Conservation (phyloP, 1,284 basidiomycete species). For the Cerioporus squamosus region DNA sequence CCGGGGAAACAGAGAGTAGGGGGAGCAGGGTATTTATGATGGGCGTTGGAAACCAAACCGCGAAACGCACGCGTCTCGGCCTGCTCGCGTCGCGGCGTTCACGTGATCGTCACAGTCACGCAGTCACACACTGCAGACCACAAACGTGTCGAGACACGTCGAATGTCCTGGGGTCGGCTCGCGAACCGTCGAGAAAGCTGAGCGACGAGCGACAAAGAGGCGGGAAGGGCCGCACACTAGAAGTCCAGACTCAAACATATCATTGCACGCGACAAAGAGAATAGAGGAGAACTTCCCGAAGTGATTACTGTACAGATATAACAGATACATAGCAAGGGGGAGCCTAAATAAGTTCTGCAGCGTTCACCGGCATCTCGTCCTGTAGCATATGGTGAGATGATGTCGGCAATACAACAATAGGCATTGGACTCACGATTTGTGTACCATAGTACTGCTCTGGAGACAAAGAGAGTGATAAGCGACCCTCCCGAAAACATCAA, state of each 20-base stretch:
- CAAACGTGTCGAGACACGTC: not conserved
- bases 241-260: slow-evolving; percentile 13
- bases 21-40: slow-evolving; percentile 16
- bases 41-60: slow-evolving; percentile 24
- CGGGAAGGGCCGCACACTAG: not conserved
- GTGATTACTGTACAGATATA: slow-evolving; percentile 40
- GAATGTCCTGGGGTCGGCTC: not conserved
- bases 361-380: slow-evolving; percentile 96
- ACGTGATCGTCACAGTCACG: slow-evolving; percentile 12
- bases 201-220: not conserved
- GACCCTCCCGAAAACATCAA: slow-evolving; percentile 2
- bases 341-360: slow-evolving; percentile 79
- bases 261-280: slow-evolving; percentile 21
- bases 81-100: slow-evolving; percentile 19
- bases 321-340: slow-evolving; percentile 41
- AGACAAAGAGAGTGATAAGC: slow-evolving; percentile 16
- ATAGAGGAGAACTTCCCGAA: slow-evolving; percentile 25
- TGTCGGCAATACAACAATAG: slow-evolving; percentile 9
- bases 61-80: slow-evolving; percentile 13
- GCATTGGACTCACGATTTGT: slow-evolving; percentile 68
- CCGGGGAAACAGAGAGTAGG: not conserved
- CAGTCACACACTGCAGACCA: too few relatives aligned
- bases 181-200: not conserved
- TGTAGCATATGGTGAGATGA: slow-evolving; percentile 37
- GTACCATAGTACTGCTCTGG: slow-evolving; percentile 88